Percentiles rank a stretch among this genome's conserved stretches.
Evolutionary conservation across 306 rosid species (phyloP).

Genomic region (Prunus campanulata): DNA sequence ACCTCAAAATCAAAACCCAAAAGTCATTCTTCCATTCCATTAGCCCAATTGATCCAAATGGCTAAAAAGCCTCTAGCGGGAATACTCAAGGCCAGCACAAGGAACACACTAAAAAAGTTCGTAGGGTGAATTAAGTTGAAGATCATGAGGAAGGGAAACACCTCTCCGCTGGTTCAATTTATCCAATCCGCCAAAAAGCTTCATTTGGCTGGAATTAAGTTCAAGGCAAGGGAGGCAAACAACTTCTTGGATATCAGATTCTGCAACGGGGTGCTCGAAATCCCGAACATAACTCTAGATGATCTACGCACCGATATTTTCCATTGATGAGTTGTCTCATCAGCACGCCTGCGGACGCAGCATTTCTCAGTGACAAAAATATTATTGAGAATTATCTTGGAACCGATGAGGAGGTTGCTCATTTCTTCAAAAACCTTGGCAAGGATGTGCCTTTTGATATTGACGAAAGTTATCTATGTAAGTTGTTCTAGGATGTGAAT

Average conservation of each 20-base stretch:
- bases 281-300: constrained; percentile 47
- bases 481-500: constrained; percentile 43
- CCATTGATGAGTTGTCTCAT: constrained; percentile 47
- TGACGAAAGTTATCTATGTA: constrained; percentile 32
- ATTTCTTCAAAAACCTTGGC: constrained; percentile 38
- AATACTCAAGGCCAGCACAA: no score
- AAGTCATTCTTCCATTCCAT: background rate
- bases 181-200: constrained; percentile 33
- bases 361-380: constrained; percentile 38
- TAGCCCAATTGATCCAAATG: no score
- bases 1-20: background rate
- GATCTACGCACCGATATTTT: constrained; percentile 23
- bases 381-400: constrained; percentile 58
- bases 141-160: no score
- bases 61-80: no score
- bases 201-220: constrained; percentile 41
- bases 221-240: constrained; percentile 1
- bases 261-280: constrained; percentile 41
- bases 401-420: constrained; percentile 41
- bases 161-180: background rate
- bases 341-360: constrained; percentile 46
- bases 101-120: no score
- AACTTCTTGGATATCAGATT: constrained; percentile 37
- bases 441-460: constrained; percentile 52
- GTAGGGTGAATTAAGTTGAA: no score